These are phyloP conservation scores for Eucalyptus fibrosa DNA, from an alignment of 345 rosid genomes.

Conservation along the genomic window DNA sequence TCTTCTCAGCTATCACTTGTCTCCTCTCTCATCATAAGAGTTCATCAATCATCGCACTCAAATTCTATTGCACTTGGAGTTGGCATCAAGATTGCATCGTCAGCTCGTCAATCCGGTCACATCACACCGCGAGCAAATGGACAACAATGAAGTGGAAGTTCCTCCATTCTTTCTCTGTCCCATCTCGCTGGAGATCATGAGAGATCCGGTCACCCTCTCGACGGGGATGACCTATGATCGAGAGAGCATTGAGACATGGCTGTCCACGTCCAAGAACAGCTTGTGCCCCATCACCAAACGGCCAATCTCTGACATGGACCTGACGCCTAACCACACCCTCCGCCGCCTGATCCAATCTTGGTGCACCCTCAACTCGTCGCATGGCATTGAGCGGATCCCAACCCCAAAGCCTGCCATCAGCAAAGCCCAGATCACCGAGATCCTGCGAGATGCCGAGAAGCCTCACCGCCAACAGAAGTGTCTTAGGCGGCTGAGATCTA, in stretches of 20 bases:
- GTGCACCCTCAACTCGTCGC: conserved; percentile 74
- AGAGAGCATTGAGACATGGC: conserved; percentile 6
- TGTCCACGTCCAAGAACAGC: background rate
- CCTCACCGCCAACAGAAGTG: conserved; percentile 33
- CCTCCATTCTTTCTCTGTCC: conserved; percentile 2
- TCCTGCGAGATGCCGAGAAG: conserved; percentile 33
- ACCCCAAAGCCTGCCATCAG: conserved; percentile 68
- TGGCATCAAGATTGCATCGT: background rate
- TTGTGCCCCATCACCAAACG: conserved; percentile 51
- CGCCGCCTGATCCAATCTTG: conserved; percentile 82
- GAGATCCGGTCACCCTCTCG: conserved; percentile 3
- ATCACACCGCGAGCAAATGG: background rate
- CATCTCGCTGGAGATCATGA: conserved; percentile 7
- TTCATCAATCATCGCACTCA: background rate
- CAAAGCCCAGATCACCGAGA: conserved; percentile 36
- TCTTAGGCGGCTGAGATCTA: conserved; percentile 36
- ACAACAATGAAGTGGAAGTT: background rate
- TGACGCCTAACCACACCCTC: conserved; percentile 78
- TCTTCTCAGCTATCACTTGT: background rate
- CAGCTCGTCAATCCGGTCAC: background rate
- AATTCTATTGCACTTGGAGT: background rate
- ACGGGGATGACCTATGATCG: conserved; percentile 8
- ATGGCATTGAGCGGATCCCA: conserved; percentile 69
- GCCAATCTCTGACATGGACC: conserved; percentile 13
- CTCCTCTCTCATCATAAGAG: background rate